These are phyloP conservation scores for Gloeostereum incarnatum DNA, from an alignment of 768 basidiomycete species.

Conservation along the genomic window DNA sequence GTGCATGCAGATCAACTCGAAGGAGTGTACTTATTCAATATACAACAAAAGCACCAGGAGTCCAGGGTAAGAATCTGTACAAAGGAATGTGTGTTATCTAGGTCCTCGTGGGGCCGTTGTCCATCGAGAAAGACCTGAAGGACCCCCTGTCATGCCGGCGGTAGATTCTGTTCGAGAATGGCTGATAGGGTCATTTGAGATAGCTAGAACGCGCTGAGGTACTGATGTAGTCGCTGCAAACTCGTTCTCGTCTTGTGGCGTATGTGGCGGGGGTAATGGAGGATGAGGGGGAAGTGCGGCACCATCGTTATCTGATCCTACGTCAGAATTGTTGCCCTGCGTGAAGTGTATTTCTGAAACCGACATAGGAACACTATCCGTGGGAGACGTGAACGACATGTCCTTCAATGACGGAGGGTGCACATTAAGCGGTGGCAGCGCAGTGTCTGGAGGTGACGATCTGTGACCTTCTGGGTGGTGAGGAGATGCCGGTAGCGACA, in stretches of 20 bases:
- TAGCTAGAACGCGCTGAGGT: background rate
- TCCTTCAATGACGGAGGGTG: conserved; percentile 24
- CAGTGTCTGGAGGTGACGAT: conserved; percentile 11
- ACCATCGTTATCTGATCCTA: background rate
- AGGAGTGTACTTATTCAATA: too few relatives aligned
- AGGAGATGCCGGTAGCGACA: conserved; percentile 34
- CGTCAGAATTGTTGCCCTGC: conserved; percentile 27
- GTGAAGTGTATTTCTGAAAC: conserved; percentile 46
- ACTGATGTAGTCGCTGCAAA: background rate
- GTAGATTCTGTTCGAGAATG: too few relatives aligned
- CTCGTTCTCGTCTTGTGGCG: background rate
- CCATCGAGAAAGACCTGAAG: too few relatives aligned
- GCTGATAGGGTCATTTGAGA: too few relatives aligned
- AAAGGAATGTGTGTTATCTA: too few relatives aligned
- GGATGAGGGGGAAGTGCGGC: conserved; percentile 8
- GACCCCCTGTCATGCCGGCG: too few relatives aligned
- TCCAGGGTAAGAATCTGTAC: too few relatives aligned
- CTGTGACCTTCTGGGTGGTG: conserved; percentile 19
- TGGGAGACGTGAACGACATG: conserved; percentile 31
- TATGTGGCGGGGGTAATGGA: conserved; percentile 5
- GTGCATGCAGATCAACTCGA: too few relatives aligned
- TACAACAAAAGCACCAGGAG: too few relatives aligned
- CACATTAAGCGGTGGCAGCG: conserved; percentile 11
- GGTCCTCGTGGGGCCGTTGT: too few relatives aligned
- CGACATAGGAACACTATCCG: conserved; percentile 47